Conservation (phyloP, 2,329 filamentous ascomycete genomes). For the Magnaporthales sp. region DNA sequence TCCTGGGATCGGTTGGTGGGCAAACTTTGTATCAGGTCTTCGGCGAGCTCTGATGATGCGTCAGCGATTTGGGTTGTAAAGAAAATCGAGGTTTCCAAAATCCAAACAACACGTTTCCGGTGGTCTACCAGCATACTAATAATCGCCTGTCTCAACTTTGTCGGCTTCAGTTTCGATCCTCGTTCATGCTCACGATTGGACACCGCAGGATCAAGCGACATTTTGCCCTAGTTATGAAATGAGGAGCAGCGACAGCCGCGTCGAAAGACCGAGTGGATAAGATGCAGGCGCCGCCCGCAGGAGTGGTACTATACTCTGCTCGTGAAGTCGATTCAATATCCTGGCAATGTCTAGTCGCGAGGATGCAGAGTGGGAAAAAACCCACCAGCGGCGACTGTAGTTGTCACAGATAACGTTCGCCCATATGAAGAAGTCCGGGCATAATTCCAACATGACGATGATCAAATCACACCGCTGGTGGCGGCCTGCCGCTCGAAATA, state of each 20-base stretch:
- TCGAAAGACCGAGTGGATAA: neutral
- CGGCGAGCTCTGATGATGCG: neutral
- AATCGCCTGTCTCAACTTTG: neutral
- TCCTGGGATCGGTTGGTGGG: constrained; percentile 7
- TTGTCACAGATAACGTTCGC: neutral
- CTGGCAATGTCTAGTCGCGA: neutral
- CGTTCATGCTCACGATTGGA: neutral
- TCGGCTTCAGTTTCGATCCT: neutral
- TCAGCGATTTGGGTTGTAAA: neutral
- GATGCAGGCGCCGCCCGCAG: neutral
- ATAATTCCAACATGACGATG: neutral
- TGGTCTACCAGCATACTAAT: neutral
- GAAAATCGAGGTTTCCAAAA: neutral
- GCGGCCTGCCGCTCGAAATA: neutral
- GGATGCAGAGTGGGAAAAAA: no score
- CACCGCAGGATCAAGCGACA: neutral
- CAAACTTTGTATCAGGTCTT: neutral
- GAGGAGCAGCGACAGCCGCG: neutral
- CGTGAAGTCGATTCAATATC: neutral
- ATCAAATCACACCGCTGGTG: neutral
- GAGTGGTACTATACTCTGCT: neutral
- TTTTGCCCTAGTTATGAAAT: neutral
- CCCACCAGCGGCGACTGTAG: no score
- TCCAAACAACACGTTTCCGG: neutral
- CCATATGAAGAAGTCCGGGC: neutral